phyloP scores from a whole-genome alignment of 2,329 filamentous ascomycete genomes.

The Claviceps spartinae region DNA sequence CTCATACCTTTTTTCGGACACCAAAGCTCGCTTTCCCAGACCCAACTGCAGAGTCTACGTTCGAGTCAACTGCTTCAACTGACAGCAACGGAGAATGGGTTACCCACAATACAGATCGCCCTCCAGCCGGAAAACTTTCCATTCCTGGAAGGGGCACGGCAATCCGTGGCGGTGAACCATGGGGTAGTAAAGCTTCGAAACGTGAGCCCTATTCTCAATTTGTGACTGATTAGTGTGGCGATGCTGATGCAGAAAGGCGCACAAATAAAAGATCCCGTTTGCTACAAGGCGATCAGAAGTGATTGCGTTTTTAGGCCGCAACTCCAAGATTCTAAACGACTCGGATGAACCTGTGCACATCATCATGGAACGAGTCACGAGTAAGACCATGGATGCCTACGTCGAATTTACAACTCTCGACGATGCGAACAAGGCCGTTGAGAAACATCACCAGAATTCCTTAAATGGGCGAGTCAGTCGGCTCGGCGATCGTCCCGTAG shows the following conservation, averaged over 20 bases:
- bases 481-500: constrained; percentile 43
- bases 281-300: constrained; percentile 38
- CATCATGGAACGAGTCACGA: constrained; percentile 49
- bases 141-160: constrained; percentile 27
- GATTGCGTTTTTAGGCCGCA: constrained; percentile 45
- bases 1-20: background rate
- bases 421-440: constrained; percentile 40
- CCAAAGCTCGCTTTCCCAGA: background rate
- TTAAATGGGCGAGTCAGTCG: constrained; percentile 29
- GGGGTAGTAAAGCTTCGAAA: constrained; percentile 39
- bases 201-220: constrained; percentile 21
- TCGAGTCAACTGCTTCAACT: constrained; percentile 26
- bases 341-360: constrained; percentile 44
- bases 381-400: constrained; percentile 49
- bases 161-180: constrained; percentile 16
- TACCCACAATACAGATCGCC: constrained; percentile 22
- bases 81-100: constrained; percentile 18
- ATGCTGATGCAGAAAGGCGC: background rate
- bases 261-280: constrained; percentile 37
- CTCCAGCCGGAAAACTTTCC: constrained; percentile 30
- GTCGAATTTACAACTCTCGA: constrained; percentile 41
- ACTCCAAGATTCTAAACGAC: constrained; percentile 40
- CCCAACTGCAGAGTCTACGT: background rate
- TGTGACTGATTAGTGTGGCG: too few relatives aligned
- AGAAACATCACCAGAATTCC: constrained; percentile 28